Percentiles rank a stretch among this genome's conserved stretches.
These are phyloP conservation scores for Leucosporidium creatinivorum DNA, from an alignment of 768 basidiomycete species.

Conservation along the genomic window DNA sequence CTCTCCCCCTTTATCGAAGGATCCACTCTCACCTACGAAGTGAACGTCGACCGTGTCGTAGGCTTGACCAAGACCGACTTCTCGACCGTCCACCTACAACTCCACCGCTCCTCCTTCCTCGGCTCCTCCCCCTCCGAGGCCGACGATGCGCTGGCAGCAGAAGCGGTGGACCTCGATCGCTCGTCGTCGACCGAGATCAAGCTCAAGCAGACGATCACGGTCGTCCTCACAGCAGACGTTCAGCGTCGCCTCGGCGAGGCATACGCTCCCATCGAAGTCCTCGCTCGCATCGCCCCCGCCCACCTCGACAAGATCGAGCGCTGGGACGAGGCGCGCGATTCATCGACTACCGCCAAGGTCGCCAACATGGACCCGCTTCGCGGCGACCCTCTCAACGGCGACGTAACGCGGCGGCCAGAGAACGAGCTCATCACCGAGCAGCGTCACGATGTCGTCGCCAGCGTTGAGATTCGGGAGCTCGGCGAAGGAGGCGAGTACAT, in stretches of 20 bases:
- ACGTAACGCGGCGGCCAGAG: slow-evolving; percentile 63
- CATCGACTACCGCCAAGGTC: slow-evolving; percentile 43
- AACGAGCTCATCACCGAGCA: slow-evolving; percentile 83
- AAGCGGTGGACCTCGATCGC: slow-evolving; percentile 62
- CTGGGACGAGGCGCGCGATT: slow-evolving; percentile 89
- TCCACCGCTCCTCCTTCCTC: slow-evolving; percentile 77
- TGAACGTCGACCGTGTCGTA: slow-evolving; percentile 78
- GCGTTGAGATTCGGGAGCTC: slow-evolving; percentile 79
- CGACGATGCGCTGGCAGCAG: slow-evolving; percentile 59
- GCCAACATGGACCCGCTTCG: slow-evolving; percentile 8
- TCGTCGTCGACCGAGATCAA: slow-evolving; percentile 69
- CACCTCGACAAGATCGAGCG: slow-evolving; percentile 83
- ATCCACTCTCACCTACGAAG: slow-evolving; percentile 72
- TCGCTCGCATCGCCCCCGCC: slow-evolving; percentile 68
- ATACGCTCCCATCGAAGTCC: slow-evolving; percentile 84
- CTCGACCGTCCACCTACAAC: slow-evolving; percentile 73
- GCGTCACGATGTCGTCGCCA: slow-evolving; percentile 81
- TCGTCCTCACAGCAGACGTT: slow-evolving; percentile 67
- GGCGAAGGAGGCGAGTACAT: slow-evolving; percentile 73
- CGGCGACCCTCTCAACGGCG: slow-evolving; percentile 35
- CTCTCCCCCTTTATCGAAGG: slow-evolving; percentile 48
- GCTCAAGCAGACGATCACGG: slow-evolving; percentile 73
- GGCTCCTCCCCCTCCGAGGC: slow-evolving; percentile 71
- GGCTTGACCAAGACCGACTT: slow-evolving; percentile 89
- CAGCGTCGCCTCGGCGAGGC: slow-evolving; percentile 63